Evolutionary conservation across 345 rosid species (phyloP).

Genomic region (Linum tenue): DNA sequence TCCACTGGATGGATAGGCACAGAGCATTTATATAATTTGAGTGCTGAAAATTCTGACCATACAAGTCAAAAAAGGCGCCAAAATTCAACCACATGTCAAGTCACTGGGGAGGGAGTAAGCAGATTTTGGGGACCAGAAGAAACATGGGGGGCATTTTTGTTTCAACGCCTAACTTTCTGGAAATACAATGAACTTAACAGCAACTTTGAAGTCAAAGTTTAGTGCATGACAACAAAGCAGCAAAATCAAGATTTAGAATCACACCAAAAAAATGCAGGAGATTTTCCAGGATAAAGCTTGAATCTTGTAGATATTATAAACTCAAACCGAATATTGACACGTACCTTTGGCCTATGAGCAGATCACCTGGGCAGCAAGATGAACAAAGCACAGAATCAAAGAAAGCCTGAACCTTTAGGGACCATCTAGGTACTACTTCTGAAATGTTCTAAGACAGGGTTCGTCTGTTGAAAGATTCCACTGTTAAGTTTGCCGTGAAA

Average conservation of each 20-base stretch:
- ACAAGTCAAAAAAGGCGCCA: neutral
- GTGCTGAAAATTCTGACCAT: neutral
- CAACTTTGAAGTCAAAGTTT: neutral
- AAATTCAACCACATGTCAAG: neutral
- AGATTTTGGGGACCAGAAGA: neutral
- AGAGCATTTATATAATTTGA: no score
- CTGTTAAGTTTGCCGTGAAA: conserved; percentile 85
- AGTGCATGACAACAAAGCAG: no score
- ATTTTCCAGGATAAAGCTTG: no score
- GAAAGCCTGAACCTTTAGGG: neutral
- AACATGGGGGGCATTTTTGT: neutral
- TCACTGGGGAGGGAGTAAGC: neutral
- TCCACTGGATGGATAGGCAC: neutral
- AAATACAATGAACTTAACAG: neutral
- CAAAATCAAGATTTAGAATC: no score
- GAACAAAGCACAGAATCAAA: neutral
- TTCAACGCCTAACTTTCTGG: neutral
- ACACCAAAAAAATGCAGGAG: no score
- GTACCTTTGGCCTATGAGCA: no score
- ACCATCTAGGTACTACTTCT: neutral
- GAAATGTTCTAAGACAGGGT: conserved; percentile 47
- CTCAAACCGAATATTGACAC: no score
- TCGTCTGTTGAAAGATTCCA: conserved; percentile 88
- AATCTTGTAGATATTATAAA: no score
- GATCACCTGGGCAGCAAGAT: no score